These are phyloP conservation scores for Coemansia sp. DNA, from an alignment of 192 early-diverging fungal genomes.

Conservation along the genomic window DNA sequence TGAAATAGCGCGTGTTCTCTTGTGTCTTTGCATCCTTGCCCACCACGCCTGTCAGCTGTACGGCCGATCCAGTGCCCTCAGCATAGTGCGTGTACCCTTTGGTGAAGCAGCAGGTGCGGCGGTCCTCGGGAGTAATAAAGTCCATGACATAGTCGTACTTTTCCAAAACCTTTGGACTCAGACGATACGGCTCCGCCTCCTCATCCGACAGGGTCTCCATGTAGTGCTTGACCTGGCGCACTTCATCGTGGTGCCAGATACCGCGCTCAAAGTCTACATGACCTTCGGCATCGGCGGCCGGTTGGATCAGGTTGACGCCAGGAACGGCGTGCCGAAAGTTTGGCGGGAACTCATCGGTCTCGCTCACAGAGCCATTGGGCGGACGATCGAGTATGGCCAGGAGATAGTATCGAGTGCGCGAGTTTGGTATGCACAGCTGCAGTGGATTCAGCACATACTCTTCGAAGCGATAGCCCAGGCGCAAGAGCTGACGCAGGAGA, in stretches of 20 bases:
- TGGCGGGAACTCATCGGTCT: conserved; percentile 31
- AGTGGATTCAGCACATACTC: conserved; percentile 75
- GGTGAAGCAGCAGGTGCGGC: conserved; percentile 76
- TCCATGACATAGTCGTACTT: conserved; percentile 54
- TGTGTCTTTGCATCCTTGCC: conserved; percentile 31
- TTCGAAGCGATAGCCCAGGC: conserved; percentile 62
- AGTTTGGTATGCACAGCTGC: conserved; percentile 76
- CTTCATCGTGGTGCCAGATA: conserved; percentile 45
- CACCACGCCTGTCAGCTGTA: conserved; percentile 20
- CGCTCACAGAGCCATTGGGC: conserved; percentile 16
- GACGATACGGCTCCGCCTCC: conserved; percentile 8
- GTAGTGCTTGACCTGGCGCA: conserved; percentile 45
- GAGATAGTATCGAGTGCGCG: conserved; percentile 74
- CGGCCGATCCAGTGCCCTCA: conserved; percentile 44
- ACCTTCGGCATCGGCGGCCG: conserved; percentile 27
- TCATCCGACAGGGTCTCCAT: conserved; percentile 28
- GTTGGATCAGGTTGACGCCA: conserved; percentile 34
- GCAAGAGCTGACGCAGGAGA: conserved; percentile 56
- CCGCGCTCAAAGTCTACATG: conserved; percentile 48
- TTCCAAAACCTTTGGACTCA: conserved; percentile 35
- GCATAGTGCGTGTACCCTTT: conserved; percentile 73
- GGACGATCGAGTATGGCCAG: conserved; percentile 39
- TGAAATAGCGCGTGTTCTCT: conserved; percentile 53
- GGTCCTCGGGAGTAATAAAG: conserved; percentile 63
- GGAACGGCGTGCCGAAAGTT: conserved; percentile 31